Conservation (phyloP, 495 filamentous ascomycete genomes). For the Penicillium taxi region DNA sequence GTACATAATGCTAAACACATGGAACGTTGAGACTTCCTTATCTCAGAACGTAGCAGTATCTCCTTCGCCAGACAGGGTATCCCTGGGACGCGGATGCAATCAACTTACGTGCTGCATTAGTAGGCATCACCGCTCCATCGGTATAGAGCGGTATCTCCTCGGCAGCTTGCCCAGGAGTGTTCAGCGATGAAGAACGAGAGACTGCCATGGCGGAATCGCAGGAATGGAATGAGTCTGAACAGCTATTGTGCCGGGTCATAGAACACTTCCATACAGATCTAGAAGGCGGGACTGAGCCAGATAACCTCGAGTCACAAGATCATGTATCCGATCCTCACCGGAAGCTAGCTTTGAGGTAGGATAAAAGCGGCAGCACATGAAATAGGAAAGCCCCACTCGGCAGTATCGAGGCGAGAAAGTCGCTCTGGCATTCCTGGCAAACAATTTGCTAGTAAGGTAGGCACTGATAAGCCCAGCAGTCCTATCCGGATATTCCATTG, state of each 20-base stretch:
- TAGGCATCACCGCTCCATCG: slow-evolving; percentile 25
- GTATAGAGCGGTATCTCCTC: slow-evolving; percentile 24
- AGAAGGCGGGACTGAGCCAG: slow-evolving; percentile 26
- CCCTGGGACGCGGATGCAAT: slow-evolving; percentile 32
- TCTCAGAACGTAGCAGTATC: slow-evolving; percentile 27
- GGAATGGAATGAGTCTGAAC: slow-evolving; percentile 32
- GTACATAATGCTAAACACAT: slow-evolving; percentile 25
- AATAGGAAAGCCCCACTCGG: no score
- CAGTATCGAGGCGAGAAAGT: no score
- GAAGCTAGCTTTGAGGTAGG: no score
- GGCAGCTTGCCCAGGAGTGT: slow-evolving; percentile 18
- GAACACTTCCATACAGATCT: slow-evolving; percentile 22
- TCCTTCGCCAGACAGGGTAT: slow-evolving; percentile 26
- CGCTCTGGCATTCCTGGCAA: slow-evolving; percentile 65
- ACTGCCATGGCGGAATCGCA: slow-evolving; percentile 23
- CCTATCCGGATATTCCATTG: slow-evolving; percentile 63
- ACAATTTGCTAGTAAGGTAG: slow-evolving; percentile 38
- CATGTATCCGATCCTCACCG: no score
- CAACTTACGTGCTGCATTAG: slow-evolving; percentile 27
- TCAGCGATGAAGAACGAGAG: slow-evolving; percentile 24
- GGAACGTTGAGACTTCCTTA: slow-evolving; percentile 20
- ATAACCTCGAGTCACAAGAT: slow-evolving; percentile 27
- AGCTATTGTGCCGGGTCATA: slow-evolving; percentile 20
- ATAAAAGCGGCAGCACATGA: no score
- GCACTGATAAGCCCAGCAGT: slow-evolving; percentile 19